These are phyloP conservation scores for Lactifluus echinatus DNA, from an alignment of 768 basidiomycete species.

Conservation along the genomic window DNA sequence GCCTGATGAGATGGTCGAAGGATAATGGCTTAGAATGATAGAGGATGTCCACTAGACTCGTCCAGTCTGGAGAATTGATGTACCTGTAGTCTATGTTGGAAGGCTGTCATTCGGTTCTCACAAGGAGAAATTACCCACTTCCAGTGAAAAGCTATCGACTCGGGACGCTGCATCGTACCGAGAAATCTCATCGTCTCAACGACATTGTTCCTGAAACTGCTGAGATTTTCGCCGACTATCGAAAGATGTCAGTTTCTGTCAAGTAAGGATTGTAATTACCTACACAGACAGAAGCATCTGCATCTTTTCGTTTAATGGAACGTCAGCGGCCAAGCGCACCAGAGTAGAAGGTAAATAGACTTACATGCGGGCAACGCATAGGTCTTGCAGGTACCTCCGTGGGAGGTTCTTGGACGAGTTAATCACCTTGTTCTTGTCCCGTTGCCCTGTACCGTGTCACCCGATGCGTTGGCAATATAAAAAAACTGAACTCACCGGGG, in stretches of 20 bases:
- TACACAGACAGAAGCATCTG: conserved; percentile 10
- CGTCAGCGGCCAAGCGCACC: background rate
- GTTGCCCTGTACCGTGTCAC: background rate
- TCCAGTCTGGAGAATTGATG: background rate
- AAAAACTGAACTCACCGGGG: background rate
- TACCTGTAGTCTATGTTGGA: background rate
- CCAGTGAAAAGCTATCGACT: background rate
- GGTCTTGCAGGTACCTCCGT: background rate
- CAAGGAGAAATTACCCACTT: background rate
- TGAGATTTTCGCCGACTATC: conserved; percentile 7
- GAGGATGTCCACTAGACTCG: background rate
- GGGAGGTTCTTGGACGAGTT: background rate
- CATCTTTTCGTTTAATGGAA: background rate
- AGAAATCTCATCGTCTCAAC: background rate
- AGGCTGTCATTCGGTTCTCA: too few species aligned
- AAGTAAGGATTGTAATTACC: background rate
- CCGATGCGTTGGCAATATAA: background rate
- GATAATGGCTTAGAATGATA: background rate
- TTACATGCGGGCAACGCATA: conserved; percentile 8
- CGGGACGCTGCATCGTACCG: background rate
- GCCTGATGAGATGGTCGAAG: conserved; percentile 7
- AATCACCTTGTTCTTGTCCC: background rate
- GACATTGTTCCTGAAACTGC: background rate
- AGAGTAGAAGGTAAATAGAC: background rate
- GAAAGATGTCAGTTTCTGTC: background rate